Evolutionary conservation across 441 rosid genomes (phyloP).

Genomic region (Theobroma grandiflorum): DNA sequence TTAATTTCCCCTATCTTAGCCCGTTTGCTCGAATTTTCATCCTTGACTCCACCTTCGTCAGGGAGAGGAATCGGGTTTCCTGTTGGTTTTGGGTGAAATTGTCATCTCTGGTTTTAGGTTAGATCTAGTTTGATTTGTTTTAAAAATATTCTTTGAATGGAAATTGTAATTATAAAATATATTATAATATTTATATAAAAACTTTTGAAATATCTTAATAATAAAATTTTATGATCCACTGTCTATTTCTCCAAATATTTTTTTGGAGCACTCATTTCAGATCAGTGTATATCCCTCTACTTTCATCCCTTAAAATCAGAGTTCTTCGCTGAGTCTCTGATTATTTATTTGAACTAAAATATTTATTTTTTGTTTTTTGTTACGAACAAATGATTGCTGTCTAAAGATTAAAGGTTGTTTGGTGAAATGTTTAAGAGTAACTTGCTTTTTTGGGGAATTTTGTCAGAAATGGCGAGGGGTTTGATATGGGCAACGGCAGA

Average conservation of each 20-base stretch:
- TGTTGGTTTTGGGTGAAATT: too few species aligned
- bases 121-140: too few species aligned
- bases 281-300: neutral
- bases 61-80: too few species aligned
- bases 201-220: too few species aligned
- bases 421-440: constrained; percentile 2
- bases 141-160: too few species aligned
- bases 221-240: too few species aligned
- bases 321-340: neutral
- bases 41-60: too few species aligned
- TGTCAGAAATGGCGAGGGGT: constrained; percentile 50
- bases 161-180: too few species aligned
- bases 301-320: neutral
- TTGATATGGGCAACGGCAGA: constrained; percentile 76
- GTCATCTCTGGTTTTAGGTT: too few species aligned
- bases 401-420: neutral
- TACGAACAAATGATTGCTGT: neutral
- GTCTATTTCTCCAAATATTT: neutral
- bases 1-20: too few species aligned
- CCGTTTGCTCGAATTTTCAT: too few species aligned
- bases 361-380: neutral
- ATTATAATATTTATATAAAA: too few species aligned
- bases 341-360: neutral
- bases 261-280: neutral
- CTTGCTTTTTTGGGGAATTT: neutral